Evolutionary conservation across 2,329 filamentous ascomycete genomes (phyloP).

Genomic region (Cercospora janseana): DNA sequence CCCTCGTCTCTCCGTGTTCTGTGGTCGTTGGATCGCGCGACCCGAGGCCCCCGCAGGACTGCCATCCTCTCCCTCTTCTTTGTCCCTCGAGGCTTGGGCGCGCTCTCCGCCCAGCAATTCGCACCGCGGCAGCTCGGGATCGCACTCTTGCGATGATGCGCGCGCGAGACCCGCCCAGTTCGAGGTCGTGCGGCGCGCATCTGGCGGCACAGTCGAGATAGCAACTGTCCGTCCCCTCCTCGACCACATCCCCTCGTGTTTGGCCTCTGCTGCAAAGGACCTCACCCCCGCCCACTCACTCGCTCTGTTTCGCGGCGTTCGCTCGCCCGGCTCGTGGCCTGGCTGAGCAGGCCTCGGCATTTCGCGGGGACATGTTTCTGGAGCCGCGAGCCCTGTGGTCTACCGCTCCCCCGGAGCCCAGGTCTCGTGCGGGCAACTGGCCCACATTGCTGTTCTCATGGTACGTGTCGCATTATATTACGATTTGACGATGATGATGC

Average conservation of each 20-base stretch:
- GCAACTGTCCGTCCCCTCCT: background rate
- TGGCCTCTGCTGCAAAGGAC: conserved; percentile 1
- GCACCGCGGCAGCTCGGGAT: background rate
- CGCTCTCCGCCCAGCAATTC: background rate
- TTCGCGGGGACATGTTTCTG: conserved; percentile 16
- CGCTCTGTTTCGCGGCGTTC: conserved; percentile 7
- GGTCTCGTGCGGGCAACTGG: conserved; percentile 62
- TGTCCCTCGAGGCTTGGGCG: too few relatives aligned
- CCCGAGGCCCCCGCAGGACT: too few relatives aligned
- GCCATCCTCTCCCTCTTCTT: too few relatives aligned
- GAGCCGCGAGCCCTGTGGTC: conserved; percentile 43
- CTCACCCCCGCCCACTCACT: too few relatives aligned
- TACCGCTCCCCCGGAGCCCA: conserved; percentile 50
- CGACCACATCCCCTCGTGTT: background rate
- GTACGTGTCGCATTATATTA: conserved; percentile 53
- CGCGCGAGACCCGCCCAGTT: conserved; percentile 14
- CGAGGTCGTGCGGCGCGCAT: conserved; percentile 4
- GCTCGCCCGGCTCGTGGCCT: conserved; percentile 21
- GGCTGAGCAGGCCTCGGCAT: conserved; percentile 15
- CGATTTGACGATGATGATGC: too few relatives aligned
- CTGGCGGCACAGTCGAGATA: background rate
- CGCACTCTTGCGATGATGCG: conserved; percentile 11
- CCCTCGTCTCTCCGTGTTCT: too few relatives aligned
- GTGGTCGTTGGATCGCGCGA: too few relatives aligned
- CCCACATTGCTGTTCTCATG: conserved; percentile 93